Evolutionary conservation across 2,329 filamentous ascomycete species (phyloP).

Genomic region (Scopulariopsis brevicaulis): DNA sequence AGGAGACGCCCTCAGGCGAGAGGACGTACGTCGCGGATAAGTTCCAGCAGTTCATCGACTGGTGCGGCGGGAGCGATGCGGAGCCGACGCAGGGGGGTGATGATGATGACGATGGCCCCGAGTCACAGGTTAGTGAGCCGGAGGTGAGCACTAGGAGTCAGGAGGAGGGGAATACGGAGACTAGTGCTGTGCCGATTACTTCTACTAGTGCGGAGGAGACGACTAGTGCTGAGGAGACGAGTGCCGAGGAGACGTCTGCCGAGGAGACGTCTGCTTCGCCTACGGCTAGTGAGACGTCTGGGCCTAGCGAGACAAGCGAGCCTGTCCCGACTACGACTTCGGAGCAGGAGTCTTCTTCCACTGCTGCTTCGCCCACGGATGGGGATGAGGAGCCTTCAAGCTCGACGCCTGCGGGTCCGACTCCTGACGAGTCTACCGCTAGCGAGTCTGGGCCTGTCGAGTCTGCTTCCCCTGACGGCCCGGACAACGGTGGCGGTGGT

Average conservation of each 20-base stretch:
- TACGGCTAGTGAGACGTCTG: background rate
- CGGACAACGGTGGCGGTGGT: background rate
- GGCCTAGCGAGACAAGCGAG: too few species aligned
- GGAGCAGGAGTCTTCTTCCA: too few species aligned
- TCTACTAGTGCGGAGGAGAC: background rate
- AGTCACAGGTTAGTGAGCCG: background rate
- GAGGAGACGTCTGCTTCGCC: background rate
- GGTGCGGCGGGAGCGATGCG: slow-evolving; percentile 22
- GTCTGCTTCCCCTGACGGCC: background rate
- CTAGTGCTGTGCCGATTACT: background rate
- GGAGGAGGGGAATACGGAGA: background rate
- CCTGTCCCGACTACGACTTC: too few species aligned
- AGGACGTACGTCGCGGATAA: slow-evolving; percentile 21
- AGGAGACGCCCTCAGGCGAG: slow-evolving; percentile 13
- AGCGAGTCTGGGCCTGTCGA: too few species aligned
- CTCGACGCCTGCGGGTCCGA: too few species aligned
- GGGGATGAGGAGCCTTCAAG: too few species aligned
- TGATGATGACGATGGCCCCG: background rate
- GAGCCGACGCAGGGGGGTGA: slow-evolving; percentile 1
- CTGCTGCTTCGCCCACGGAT: too few species aligned
- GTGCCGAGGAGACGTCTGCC: background rate
- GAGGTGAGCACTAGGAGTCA: slow-evolving; percentile 1
- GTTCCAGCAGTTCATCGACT: slow-evolving; percentile 33
- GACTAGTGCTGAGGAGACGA: background rate
- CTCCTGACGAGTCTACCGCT: too few species aligned